Conservation (phyloP, 1,139 yeast species). For the Geotrichum candidum region DNA sequence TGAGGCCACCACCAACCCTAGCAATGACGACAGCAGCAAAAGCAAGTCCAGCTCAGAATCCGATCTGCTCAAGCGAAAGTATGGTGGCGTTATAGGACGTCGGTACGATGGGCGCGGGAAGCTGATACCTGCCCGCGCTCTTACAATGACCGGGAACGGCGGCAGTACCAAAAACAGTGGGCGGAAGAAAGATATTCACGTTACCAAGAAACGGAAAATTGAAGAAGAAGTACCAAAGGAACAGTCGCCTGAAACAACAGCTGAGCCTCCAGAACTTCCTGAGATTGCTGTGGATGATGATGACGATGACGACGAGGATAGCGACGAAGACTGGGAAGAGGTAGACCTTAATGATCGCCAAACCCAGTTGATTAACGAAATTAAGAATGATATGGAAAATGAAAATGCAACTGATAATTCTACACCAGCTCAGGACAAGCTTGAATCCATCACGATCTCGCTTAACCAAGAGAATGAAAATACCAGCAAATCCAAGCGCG, state of each 20-base stretch:
- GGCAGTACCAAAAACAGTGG: neutral
- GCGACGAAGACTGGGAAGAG: constrained; percentile 35
- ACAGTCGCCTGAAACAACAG: neutral
- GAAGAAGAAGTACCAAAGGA: neutral
- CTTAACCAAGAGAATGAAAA: constrained; percentile 11
- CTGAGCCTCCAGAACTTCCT: constrained; percentile 19
- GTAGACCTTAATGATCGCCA: constrained; percentile 9
- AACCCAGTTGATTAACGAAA: constrained; percentile 21
- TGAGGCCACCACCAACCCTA: constrained; percentile 1
- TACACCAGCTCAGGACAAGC: constrained; percentile 11
- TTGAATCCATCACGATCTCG: constrained; percentile 13
- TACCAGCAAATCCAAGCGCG: constrained; percentile 1
- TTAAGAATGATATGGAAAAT: constrained; percentile 1
- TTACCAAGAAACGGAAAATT: neutral
- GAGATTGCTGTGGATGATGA: constrained; percentile 33
- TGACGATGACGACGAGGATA: constrained; percentile 38
- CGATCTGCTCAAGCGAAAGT: constrained; percentile 10
- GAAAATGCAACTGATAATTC: neutral
- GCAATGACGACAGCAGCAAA: neutral
- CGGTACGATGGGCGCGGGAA: constrained; percentile 16
- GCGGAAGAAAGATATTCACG: neutral
- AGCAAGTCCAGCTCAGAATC: neutral
- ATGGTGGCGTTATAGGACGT: constrained; percentile 15
- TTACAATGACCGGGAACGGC: neutral
- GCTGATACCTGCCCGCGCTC: constrained; percentile 8